Evolutionary conservation across 352 stramenopile species (phyloP).

Genomic region (Globisporangium apiculatum): DNA sequence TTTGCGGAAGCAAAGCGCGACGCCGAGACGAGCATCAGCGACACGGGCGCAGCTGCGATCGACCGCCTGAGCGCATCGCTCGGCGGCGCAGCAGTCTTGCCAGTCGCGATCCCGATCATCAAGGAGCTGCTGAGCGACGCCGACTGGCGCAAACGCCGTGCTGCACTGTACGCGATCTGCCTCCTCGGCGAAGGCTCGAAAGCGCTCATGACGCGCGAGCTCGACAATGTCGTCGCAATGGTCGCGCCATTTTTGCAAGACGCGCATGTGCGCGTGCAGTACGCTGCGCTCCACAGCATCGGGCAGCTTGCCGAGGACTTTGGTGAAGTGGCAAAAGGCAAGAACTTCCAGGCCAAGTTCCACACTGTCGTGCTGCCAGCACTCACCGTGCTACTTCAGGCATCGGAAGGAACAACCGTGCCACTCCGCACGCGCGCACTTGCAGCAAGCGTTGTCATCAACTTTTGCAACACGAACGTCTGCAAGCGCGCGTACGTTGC

Average conservation of each 20-base stretch:
- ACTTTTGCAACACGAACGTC: constrained; percentile 82
- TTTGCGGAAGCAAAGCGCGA: constrained; percentile 52
- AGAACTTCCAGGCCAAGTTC: constrained; percentile 86
- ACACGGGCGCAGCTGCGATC: constrained; percentile 68
- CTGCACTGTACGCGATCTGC: constrained; percentile 70
- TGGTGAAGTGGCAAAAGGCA: constrained; percentile 72
- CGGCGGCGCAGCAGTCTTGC: constrained; percentile 65
- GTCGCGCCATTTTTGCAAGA: constrained; percentile 66
- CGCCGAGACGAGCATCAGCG: constrained; percentile 57
- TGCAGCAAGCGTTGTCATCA: constrained; percentile 73
- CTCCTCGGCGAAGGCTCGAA: constrained; percentile 75
- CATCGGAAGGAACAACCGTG: constrained; percentile 26
- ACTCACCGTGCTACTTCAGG: constrained; percentile 57
- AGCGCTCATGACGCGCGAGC: constrained; percentile 66
- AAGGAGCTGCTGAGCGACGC: constrained; percentile 47
- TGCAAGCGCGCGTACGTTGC: constrained; percentile 76
- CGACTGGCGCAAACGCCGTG: constrained; percentile 71
- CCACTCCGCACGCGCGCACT: constrained; percentile 69
- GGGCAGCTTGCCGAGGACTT: constrained; percentile 82
- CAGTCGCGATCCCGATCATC: constrained; percentile 71
- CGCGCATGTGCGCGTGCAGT: constrained; percentile 72
- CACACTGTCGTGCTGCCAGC: constrained; percentile 55
- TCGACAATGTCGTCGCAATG: constrained; percentile 68
- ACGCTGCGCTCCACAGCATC: constrained; percentile 76
- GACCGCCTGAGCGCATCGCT: constrained; percentile 69